These are phyloP conservation scores for Durusdinium trenchii DNA, from an alignment of 73 alveolate genomes.

Conservation along the genomic window DNA sequence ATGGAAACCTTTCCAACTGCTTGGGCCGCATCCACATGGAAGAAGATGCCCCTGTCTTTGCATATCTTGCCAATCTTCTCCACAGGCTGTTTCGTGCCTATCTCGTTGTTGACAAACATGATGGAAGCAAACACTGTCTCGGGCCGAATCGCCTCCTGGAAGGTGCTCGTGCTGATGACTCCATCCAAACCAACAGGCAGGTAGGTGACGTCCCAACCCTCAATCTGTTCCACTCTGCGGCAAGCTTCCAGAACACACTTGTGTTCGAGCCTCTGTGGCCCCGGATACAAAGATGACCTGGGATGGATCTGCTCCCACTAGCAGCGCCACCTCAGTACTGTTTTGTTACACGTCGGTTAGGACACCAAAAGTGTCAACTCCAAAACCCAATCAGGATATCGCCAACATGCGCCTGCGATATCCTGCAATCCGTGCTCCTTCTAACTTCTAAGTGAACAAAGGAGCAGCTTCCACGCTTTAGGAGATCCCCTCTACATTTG, in stretches of 20 bases:
- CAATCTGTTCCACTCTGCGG: conserved; percentile 97
- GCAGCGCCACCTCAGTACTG: conserved; percentile 97
- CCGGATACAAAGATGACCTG: conserved; percentile 99
- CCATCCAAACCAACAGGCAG: conserved; percentile 99
- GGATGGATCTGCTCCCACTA: conserved; percentile 97
- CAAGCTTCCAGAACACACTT: conserved; percentile 99
- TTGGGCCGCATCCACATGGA: conserved; percentile 99
- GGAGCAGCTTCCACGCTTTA: no score
- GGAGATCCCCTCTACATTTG: no score
- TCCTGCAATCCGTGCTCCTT: no score
- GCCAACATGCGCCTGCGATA: no score
- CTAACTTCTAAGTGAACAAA: no score
- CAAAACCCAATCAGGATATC: no score
- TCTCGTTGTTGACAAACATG: conserved; percentile 99
- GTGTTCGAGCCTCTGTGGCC: conserved; percentile 99
- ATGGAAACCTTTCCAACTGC: conserved; percentile 98
- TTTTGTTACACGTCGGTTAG: no score
- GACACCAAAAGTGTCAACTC: no score
- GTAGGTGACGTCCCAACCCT: conserved; percentile 98
- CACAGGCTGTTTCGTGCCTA: conserved; percentile 99
- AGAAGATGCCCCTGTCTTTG: conserved; percentile 97
- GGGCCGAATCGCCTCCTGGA: conserved; percentile 98
- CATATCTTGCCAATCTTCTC: conserved; percentile 99
- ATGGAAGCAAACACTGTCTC: conserved; percentile 98
- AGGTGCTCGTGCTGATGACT: conserved; percentile 97